Percentiles rank a stretch among this genome's conserved stretches.
Conservation (phyloP, 305 asterid genomes). For the Petunia hybrid region DNA sequence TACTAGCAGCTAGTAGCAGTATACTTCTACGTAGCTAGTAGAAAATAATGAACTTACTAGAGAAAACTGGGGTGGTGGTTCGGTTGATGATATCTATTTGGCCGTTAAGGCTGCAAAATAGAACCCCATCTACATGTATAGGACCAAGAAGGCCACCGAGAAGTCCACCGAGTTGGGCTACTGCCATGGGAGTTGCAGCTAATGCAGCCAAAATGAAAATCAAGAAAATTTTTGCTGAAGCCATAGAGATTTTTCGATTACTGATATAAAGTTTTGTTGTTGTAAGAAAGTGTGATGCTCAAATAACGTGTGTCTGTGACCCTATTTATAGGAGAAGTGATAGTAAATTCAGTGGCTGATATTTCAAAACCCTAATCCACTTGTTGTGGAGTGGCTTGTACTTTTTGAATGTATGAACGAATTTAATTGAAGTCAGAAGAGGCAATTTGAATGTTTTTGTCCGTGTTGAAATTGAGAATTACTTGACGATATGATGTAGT, state of each 20-base stretch:
- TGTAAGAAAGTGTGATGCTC: background rate
- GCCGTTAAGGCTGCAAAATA: conserved; percentile 46
- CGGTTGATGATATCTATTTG: conserved; percentile 38
- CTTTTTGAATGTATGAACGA: conserved; percentile 7
- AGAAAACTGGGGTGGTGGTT: conserved; percentile 41
- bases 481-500: background rate
- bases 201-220: conserved; percentile 31
- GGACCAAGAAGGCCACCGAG: conserved; percentile 37
- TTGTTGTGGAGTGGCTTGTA: background rate
- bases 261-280: background rate
- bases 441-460: conserved; percentile 26
- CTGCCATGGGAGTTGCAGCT: conserved; percentile 38
- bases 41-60: conserved; percentile 40
- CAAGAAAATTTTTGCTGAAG: conserved; percentile 29
- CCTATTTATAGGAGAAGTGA: conserved; percentile 43
- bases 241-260: conserved; percentile 31
- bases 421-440: conserved; percentile 28
- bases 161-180: conserved; percentile 46
- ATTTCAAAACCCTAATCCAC: conserved; percentile 26
- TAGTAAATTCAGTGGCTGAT: conserved; percentile 19
- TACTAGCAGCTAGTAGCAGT: background rate
- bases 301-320: conserved; percentile 22
- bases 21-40: background rate
- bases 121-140: conserved; percentile 36
- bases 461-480: conserved; percentile 5